phyloP scores from a whole-genome alignment of 345 rosid genomes.

The Salix suchowensis region DNA sequence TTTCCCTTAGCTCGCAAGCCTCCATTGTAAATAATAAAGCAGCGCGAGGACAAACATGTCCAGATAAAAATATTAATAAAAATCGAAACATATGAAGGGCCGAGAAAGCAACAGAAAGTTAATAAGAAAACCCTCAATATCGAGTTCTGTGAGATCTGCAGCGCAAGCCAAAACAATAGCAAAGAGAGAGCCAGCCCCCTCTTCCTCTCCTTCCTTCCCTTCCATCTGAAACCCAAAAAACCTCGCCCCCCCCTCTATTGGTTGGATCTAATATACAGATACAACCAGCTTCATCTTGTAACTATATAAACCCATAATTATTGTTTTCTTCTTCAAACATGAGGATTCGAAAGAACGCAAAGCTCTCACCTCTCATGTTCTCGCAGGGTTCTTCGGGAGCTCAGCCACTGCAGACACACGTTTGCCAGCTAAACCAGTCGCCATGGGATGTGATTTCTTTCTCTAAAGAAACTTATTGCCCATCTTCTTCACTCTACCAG shows the following conservation, averaged over 20 bases:
- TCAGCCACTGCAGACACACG: conserved; percentile 45
- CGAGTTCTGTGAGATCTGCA: conserved; percentile 76
- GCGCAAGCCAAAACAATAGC: conserved; percentile 14
- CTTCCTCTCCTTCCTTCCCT: neutral
- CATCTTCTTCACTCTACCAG: conserved; percentile 22
- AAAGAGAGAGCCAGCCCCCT: conserved; percentile 8
- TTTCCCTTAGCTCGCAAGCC: conserved; percentile 11
- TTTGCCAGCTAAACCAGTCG: conserved; percentile 88
- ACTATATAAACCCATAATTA: conserved; percentile 3
- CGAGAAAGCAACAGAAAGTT: conserved; percentile 47
- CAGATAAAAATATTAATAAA: conserved; percentile 10
- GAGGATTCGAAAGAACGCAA: conserved; percentile 93
- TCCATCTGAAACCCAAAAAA: neutral
- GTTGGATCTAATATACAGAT: conserved; percentile 7
- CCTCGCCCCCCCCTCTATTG: conserved; percentile 14
- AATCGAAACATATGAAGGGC: conserved; percentile 56
- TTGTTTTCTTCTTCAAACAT: conserved; percentile 21
- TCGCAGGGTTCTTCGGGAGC: conserved; percentile 43
- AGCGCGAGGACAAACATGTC: conserved; percentile 34
- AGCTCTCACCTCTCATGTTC: conserved; percentile 43
- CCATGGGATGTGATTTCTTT: conserved; percentile 89
- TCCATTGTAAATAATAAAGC: conserved; percentile 12
- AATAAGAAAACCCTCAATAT: conserved; percentile 51
- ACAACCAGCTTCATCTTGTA: neutral
- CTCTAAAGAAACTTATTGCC: conserved; percentile 22